A percentile compares a stretch with the other conserved stretches of the same genome.
Evolutionary conservation across 257 asterid genomes (phyloP).

Genomic region (Nicotiana noctiflora): DNA sequence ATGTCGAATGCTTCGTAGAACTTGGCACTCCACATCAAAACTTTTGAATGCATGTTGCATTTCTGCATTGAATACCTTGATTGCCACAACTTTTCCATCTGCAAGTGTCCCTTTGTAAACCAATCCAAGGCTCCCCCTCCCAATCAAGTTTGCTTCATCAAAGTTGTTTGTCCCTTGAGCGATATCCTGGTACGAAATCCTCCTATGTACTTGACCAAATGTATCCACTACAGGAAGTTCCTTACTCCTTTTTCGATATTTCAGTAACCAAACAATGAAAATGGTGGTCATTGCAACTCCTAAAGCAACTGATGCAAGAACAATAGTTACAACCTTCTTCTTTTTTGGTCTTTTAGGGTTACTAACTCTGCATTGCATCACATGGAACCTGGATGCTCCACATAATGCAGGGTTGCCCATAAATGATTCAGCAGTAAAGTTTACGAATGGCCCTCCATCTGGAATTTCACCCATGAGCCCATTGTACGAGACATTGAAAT

Average conservation of each 20-base stretch:
- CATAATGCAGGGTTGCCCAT: constrained; percentile 5
- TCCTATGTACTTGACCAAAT: neutral
- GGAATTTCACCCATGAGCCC: constrained; percentile 13
- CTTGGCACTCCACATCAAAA: constrained; percentile 10
- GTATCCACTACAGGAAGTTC: neutral
- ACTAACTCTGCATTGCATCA: neutral
- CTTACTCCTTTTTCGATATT: neutral
- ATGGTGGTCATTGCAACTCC: neutral
- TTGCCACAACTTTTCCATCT: constrained; percentile 1
- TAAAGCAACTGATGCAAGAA: neutral
- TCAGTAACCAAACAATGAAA: neutral
- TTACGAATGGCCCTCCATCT: constrained; percentile 7
- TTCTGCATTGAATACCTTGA: constrained; percentile 11
- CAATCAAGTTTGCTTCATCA: constrained; percentile 9
- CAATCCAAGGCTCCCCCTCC: constrained; percentile 4
- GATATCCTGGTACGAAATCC: constrained; percentile 7
- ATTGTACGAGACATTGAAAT: constrained; percentile 15
- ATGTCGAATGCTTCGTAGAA: constrained; percentile 10
- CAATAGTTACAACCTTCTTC: neutral
- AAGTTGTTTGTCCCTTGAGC: constrained; percentile 8
- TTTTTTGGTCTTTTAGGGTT: neutral
- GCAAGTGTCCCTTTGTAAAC: constrained; percentile 1
- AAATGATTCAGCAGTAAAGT: constrained; percentile 12
- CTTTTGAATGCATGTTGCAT: neutral
- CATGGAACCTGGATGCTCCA: constrained; percentile 1